Conservation (phyloP, 2,329 filamentous ascomycete genomes). For the Ceratocystiopsis sp. region DNA sequence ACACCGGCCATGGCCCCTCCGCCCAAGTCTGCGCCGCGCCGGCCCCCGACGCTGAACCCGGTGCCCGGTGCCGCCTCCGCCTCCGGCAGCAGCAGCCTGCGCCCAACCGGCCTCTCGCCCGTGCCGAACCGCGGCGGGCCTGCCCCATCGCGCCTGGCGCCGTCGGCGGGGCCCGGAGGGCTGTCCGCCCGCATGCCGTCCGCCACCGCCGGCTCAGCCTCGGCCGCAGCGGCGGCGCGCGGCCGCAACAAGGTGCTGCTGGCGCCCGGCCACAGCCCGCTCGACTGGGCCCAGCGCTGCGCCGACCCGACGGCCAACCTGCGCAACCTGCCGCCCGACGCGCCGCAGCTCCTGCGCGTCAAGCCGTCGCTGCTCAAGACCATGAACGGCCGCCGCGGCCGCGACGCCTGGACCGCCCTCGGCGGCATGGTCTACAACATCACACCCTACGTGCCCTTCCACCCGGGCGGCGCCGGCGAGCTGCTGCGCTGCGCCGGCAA, state of each 20-base stretch:
- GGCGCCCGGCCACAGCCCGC: slow-evolving; percentile 78
- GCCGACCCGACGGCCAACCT: slow-evolving; percentile 45
- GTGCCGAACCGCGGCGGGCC: too few relatives aligned
- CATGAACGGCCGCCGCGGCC: slow-evolving; percentile 68
- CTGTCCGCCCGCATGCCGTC: slow-evolving; percentile 16
- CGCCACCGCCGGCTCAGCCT: slow-evolving; percentile 30
- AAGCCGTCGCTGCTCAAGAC: slow-evolving; percentile 63
- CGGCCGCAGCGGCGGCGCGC: slow-evolving; percentile 32
- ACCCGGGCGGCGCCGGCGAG: slow-evolving; percentile 73
- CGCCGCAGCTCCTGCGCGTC: slow-evolving; percentile 51
- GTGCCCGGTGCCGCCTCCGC: too few relatives aligned
- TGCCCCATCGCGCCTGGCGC: slow-evolving; percentile 1
- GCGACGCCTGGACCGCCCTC: slow-evolving; percentile 79
- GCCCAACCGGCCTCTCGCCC: too few relatives aligned
- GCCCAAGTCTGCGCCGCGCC: neutral
- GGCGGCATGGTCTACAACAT: slow-evolving; percentile 91
- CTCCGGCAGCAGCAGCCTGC: too few relatives aligned
- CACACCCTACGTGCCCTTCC: slow-evolving; percentile 73
- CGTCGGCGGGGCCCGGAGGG: slow-evolving; percentile 24
- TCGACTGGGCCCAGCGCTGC: slow-evolving; percentile 83
- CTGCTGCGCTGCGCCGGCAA: slow-evolving; percentile 44
- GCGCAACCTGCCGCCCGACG: slow-evolving; percentile 37
- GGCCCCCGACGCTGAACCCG: too few relatives aligned
- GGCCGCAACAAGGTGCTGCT: slow-evolving; percentile 52
- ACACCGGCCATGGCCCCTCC: neutral